Evolutionary conservation across 495 filamentous ascomycete species (phyloP).

Genomic region (Trypethelium eluteriae): DNA sequence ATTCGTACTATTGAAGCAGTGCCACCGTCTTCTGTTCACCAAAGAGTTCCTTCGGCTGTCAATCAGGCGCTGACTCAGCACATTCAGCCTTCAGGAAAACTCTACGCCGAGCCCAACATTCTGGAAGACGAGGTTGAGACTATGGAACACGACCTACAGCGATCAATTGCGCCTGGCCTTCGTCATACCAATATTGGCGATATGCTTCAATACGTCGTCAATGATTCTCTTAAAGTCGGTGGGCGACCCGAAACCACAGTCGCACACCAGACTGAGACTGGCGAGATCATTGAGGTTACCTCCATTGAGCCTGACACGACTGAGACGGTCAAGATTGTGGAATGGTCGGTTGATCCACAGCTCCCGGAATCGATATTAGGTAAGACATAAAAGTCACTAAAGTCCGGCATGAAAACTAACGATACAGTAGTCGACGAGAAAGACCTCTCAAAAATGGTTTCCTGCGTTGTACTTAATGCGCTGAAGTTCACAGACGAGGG

Average conservation of each 20-base stretch:
- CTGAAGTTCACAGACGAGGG: slow-evolving; percentile 73
- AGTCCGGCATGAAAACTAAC: neutral
- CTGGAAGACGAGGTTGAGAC: slow-evolving; percentile 11
- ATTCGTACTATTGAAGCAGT: slow-evolving; percentile 1
- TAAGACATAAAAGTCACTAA: slow-evolving; percentile 22
- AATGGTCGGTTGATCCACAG: slow-evolving; percentile 57
- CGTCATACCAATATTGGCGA: slow-evolving; percentile 58
- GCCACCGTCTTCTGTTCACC: neutral
- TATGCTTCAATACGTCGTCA: slow-evolving; percentile 58
- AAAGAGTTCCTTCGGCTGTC: neutral
- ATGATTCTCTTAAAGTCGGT: slow-evolving; percentile 63
- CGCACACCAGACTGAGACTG: slow-evolving; percentile 51
- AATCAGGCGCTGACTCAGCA: neutral
- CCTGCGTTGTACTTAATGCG: slow-evolving; percentile 68
- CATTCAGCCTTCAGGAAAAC: neutral
- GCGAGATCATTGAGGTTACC: slow-evolving; percentile 61
- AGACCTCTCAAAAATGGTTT: slow-evolving; percentile 65
- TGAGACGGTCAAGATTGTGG: slow-evolving; percentile 52
- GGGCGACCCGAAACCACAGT: slow-evolving; percentile 64
- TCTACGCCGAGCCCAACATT: slow-evolving; percentile 4
- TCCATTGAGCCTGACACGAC: slow-evolving; percentile 53
- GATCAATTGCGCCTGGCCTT: slow-evolving; percentile 41
- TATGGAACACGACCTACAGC: neutral
- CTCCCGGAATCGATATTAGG: slow-evolving; percentile 60
- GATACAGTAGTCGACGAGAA: slow-evolving; percentile 52